Evolutionary conservation across 306 rosid species (phyloP).

Genomic region (Acacia melanoxylon): DNA sequence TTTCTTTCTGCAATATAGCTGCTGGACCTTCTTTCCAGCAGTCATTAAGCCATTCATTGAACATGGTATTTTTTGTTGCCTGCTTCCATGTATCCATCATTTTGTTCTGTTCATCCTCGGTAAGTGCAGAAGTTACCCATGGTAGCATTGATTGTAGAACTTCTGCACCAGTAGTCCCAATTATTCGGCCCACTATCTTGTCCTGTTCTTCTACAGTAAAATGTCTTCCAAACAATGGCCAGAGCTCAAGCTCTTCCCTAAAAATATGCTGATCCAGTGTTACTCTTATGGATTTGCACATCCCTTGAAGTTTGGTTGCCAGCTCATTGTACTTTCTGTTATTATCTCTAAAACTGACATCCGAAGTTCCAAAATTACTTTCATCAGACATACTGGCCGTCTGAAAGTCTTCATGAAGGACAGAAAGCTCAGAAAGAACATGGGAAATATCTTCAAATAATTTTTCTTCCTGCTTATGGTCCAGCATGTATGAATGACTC

Average conservation of each 20-base stretch:
- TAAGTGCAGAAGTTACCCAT: conserved; percentile 98
- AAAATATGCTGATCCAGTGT: conserved; percentile 95
- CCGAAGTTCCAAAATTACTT: conserved; percentile 40
- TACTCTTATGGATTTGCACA: conserved; percentile 94
- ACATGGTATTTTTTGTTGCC: conserved; percentile 98
- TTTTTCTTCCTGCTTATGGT: conserved; percentile 94
- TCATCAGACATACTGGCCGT: conserved; percentile 40
- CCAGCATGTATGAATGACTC: conserved; percentile 92
- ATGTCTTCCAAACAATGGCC: conserved; percentile 95
- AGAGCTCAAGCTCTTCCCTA: conserved; percentile 95
- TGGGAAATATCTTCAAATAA: conserved; percentile 84
- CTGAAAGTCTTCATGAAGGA: conserved; percentile 68
- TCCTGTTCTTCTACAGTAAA: conserved; percentile 98
- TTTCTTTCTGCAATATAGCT: conserved; percentile 52
- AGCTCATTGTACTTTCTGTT: conserved; percentile 76
- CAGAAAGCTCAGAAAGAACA: conserved; percentile 87
- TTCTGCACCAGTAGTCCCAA: conserved; percentile 99
- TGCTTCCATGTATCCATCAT: conserved; percentile 99
- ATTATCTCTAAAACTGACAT: conserved; percentile 42
- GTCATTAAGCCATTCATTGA: conserved; percentile 96
- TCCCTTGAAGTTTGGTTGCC: conserved; percentile 98
- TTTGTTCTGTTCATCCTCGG: conserved; percentile 94
- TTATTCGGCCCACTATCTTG: conserved; percentile 90
- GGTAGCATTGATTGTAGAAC: conserved; percentile 99
- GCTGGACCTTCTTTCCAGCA: conserved; percentile 87